Evolutionary conservation across 768 basidiomycete species (phyloP).

Genomic region (Lentinus brumalis): DNA sequence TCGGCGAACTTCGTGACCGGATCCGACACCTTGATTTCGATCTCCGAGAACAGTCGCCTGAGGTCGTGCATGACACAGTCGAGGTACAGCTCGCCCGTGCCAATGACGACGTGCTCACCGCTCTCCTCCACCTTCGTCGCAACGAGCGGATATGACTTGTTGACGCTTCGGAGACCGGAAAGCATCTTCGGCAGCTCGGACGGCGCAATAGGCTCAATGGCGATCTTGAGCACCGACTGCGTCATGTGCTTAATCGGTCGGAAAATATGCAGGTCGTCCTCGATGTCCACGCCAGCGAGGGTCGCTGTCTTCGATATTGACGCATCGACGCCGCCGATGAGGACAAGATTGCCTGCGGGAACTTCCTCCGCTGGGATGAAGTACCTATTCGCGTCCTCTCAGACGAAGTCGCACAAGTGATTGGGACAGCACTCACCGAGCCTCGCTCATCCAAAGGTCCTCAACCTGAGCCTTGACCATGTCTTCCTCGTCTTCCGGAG

Average conservation of each 20-base stretch:
- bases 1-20: slow-evolving; percentile 98
- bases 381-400: slow-evolving; percentile 55
- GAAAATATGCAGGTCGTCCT: slow-evolving; percentile 94
- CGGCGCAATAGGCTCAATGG: slow-evolving; percentile 96
- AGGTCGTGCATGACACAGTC: slow-evolving; percentile 98
- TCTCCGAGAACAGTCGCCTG: slow-evolving; percentile 89
- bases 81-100: slow-evolving; percentile 95
- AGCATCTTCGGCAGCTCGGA: slow-evolving; percentile 99
- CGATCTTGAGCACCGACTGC: slow-evolving; percentile 94
- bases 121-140: slow-evolving; percentile 97
- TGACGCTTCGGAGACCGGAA: slow-evolving; percentile 92
- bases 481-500: slow-evolving; percentile 99
- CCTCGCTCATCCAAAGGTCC: slow-evolving; percentile 88
- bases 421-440: slow-evolving; percentile 58
- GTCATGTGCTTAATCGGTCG: slow-evolving; percentile 96
- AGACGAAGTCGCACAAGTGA: background rate
- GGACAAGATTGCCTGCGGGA: slow-evolving; percentile 89
- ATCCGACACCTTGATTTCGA: slow-evolving; percentile 99
- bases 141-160: slow-evolving; percentile 95
- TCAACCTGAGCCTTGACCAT: slow-evolving; percentile 87
- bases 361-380: slow-evolving; percentile 88
- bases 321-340: slow-evolving; percentile 90
- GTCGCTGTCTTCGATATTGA: slow-evolving; percentile 97
- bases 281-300: slow-evolving; percentile 66
- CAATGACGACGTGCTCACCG: slow-evolving; percentile 95